phyloP scores from a whole-genome alignment of 2,329 filamentous ascomycete genomes.

The Emydomyces testavorans region DNA sequence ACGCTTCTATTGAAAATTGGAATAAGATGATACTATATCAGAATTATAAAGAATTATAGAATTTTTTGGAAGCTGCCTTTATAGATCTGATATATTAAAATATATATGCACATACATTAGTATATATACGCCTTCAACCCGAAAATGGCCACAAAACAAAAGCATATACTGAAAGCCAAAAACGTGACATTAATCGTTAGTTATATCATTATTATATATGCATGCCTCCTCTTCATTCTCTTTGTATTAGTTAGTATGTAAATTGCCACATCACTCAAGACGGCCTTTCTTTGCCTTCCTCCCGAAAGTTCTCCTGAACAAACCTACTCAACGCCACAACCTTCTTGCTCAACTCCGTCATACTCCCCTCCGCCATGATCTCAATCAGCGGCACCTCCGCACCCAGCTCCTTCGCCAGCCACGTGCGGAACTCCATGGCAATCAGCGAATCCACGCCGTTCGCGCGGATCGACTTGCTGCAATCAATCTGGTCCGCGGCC shows the following conservation, averaged over 20 bases:
- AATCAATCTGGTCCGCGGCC: slow-evolving; percentile 16
- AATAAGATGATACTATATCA: background rate
- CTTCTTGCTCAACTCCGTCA: slow-evolving; percentile 13
- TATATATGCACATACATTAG: too few species aligned
- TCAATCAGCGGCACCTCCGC: slow-evolving; percentile 15
- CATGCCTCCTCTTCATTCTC: background rate
- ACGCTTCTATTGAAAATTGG: too few species aligned
- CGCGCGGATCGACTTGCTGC: slow-evolving; percentile 10
- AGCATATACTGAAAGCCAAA: background rate
- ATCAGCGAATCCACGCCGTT: slow-evolving; percentile 17
- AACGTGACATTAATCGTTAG: background rate
- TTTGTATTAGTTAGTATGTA: too few species aligned
- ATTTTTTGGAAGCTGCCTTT: background rate
- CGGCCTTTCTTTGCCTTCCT: background rate
- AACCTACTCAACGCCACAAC: slow-evolving; percentile 18
- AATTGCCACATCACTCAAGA: too few species aligned
- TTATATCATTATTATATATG: too few species aligned
- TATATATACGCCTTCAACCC: too few species aligned
- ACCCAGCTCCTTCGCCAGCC: slow-evolving; percentile 15
- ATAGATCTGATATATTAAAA: too few species aligned
- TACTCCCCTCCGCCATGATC: slow-evolving; percentile 12
- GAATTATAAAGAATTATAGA: background rate
- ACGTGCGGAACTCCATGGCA: slow-evolving; percentile 17
- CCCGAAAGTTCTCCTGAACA: slow-evolving; percentile 11
- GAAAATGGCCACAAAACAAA: background rate